Base-by-base conservation (phyloP, 2,329 filamentous ascomycete species). In the Talaromyces sp. region DNA sequence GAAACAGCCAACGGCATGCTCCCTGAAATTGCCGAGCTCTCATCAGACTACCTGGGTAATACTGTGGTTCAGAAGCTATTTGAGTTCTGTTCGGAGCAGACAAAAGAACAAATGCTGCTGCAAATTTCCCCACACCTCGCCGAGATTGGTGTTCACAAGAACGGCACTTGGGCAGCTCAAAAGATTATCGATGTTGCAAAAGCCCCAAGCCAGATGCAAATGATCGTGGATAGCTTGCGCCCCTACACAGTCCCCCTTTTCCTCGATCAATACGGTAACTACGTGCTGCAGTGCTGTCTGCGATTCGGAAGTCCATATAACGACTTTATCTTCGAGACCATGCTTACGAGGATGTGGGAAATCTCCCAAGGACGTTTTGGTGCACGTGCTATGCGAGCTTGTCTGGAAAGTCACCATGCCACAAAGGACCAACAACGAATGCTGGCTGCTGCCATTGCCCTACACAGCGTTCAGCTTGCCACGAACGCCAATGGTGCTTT, bases 1-100 rank as follows among this genome's bases (percentile, higher is more conserved):
- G 89, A 88, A 67, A 96, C 95, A 66, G 95, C 95, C 44, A 83
- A 91, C 65, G 91, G 91, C 66, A 99, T 99, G 95, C 85, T 99
- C 16, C 92, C 93, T 9, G 95, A 99, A 75, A 95, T 99, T 73
- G 92, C 93, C 3, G 95, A 99, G 77, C 82, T 99, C 25, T 85
- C 95, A 2, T 96, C 93, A 0, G 95, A 99, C 77, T 99, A 99
- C 71, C 85, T 99, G 35, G 95, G 95, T 69, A 99, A 99, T 79
- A 99, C 95, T 0, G 95, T 99, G n/a, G 93, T 99, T 18, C 95
- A 99, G 79, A 99, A 99, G 79, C 82, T 99, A 52, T 99, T 99
- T 72, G 93, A 99, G 76, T 92, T 91, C 78, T 98, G 95, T 80
- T 95, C 92, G 0, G 93, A 98, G 74, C 82, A 87, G 46, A 86